Base-by-base conservation (phyloP, 192 early-diverging fungal species). In the Entomortierella beljakovae region DNA sequence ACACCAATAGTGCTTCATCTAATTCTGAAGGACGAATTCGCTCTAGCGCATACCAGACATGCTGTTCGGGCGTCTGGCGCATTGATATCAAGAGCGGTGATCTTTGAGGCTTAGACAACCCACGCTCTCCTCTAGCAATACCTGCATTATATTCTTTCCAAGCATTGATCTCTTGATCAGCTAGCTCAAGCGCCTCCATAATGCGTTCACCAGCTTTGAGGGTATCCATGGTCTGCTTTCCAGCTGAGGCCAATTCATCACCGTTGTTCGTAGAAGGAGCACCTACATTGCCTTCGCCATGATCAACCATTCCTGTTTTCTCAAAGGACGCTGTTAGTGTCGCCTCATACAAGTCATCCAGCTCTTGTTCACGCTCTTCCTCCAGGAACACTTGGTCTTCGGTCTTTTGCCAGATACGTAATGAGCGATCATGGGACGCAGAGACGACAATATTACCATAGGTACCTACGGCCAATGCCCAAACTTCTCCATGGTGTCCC, bases 361-460 rank as follows among this genome's bases (percentile, higher is more conserved):
- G 76, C 79, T 97, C 95, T 54, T 92, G 90, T 81, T 99, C 96
- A 35, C 94, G 89, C 81, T 99, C 98, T 87, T 99, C 98, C 75
- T 97, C 94, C 50, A 98, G 84, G 64, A 95, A 95, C 57, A 99
- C 90, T 60, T 92, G 71, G 25, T 98, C 98, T 42, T 99, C 98
- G 9, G 98, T 96, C 80, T 92, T 92, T 69, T 95, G 95, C 98
- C 97, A 98, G 26, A 98, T 83, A 61, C 97, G 90, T 70, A 99
- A 91, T 32, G 96, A 95, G 29, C 94, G 91, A 83, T 99, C 98
- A 69, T 98, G 98, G 29, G 95, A 93, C 1, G 89, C 92, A 5
- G 95, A 91, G 6, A 96, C 91, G 5, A 99, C 86, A 80, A 96
- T 94, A 59, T 89, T 88, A 3, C 98, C 98, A 64, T 94, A 91